Evolutionary conservation across 176 grass and related monocot species (phyloP).

Genomic region (Rhynchospora breviuscula): DNA sequence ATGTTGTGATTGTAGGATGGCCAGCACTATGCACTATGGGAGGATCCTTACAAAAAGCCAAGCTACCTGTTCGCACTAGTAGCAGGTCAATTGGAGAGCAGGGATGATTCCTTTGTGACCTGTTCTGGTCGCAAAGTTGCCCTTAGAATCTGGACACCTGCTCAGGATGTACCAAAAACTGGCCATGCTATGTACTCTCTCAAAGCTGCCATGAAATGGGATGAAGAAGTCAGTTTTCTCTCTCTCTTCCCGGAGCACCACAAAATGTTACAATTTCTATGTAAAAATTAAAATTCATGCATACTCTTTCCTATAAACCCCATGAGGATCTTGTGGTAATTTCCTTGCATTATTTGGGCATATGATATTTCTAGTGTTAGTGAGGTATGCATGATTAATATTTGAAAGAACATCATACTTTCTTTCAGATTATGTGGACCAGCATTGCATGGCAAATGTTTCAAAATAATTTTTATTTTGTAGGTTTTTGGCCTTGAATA

Average conservation of each 20-base stretch:
- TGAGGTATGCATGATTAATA: neutral
- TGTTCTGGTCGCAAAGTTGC: conserved; percentile 75
- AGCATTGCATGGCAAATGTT: neutral
- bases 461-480: conserved; percentile 9
- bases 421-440: neutral
- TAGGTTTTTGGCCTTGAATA: conserved; percentile 98
- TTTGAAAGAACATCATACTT: neutral
- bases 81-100: conserved; percentile 83
- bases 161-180: conserved; percentile 94
- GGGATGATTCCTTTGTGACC: conserved; percentile 80
- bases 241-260: neutral
- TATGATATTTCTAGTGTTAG: neutral
- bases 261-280: neutral
- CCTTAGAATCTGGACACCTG: conserved; percentile 88
- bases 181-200: conserved; percentile 99
- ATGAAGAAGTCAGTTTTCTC: conserved; percentile 64
- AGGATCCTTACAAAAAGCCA: conserved; percentile 94
- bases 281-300: neutral
- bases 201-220: conserved; percentile 99
- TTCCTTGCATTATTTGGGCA: neutral
- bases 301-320: neutral
- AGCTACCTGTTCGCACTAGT: conserved; percentile 97
- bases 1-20: conserved; percentile 47
- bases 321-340: neutral
- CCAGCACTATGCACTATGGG: conserved; percentile 85